Evolutionary conservation across 2,329 filamentous ascomycete genomes (phyloP).

Genomic region (Fusarium anthophilum): DNA sequence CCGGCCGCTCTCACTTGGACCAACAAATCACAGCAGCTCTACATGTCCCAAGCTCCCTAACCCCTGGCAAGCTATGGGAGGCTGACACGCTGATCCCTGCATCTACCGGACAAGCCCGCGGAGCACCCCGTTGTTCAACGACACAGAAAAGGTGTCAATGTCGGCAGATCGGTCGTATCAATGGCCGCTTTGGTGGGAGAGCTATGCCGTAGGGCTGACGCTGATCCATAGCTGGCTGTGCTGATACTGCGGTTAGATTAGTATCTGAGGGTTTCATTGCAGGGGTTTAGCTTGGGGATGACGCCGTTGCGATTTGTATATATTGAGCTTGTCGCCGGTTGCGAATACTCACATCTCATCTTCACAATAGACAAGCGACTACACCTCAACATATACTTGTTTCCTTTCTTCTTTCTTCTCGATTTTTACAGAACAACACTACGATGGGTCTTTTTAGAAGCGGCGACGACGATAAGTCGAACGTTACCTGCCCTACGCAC

Average conservation of each 20-base stretch:
- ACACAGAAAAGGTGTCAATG: background rate
- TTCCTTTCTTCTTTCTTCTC: background rate
- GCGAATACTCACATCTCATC: background rate
- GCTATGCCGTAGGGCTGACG: background rate
- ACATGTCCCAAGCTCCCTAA: background rate
- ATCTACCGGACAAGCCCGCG: background rate
- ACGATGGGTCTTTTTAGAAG: background rate
- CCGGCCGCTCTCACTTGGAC: background rate
- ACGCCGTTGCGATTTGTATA: background rate
- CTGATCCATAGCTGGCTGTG: background rate
- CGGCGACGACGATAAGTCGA: background rate
- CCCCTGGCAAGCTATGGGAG: background rate
- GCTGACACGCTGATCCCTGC: background rate
- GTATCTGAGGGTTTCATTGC: background rate
- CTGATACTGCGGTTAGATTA: background rate
- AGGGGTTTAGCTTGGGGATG: background rate
- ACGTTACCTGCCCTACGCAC: constrained; percentile 4
- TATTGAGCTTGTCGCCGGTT: background rate
- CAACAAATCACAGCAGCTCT: background rate
- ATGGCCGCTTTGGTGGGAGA: background rate
- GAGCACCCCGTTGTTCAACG: background rate
- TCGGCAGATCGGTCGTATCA: background rate
- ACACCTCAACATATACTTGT: background rate
- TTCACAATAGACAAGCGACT: background rate
- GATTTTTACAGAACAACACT: background rate